Percentiles rank a stretch among this genome's conserved stretches.
Evolutionary conservation across 768 basidiomycete species (phyloP).

Genomic region (Pleurotus platypus): DNA sequence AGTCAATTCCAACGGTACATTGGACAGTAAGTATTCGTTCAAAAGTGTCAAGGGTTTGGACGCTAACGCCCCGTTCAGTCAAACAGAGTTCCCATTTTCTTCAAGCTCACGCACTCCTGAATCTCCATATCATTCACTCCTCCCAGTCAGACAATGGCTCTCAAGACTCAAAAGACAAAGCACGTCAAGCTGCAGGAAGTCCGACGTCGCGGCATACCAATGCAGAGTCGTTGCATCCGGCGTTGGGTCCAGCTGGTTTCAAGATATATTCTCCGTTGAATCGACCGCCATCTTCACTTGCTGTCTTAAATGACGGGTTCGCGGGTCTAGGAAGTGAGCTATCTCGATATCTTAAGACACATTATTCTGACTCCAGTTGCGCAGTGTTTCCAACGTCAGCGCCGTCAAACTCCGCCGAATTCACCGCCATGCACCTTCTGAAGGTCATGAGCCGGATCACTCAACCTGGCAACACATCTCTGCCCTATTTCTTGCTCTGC

Average conservation of each 20-base stretch:
- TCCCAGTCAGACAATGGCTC: slow-evolving; percentile 45
- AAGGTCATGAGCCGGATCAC: slow-evolving; percentile 80
- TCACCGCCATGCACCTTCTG: slow-evolving; percentile 75
- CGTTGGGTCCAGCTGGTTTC: slow-evolving; percentile 59
- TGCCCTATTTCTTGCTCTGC: slow-evolving; percentile 80
- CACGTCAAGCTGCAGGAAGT: slow-evolving; percentile 23
- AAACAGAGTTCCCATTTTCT: slow-evolving; percentile 81
- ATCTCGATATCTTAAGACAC: background rate
- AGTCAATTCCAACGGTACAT: slow-evolving; percentile 74
- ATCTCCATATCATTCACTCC: slow-evolving; percentile 85
- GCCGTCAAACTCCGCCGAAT: slow-evolving; percentile 59
- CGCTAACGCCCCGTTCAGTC: slow-evolving; percentile 36
- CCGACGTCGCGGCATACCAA: slow-evolving; percentile 24
- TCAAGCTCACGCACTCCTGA: slow-evolving; percentile 79
- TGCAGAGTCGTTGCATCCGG: slow-evolving; percentile 53
- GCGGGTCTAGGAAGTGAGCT: slow-evolving; percentile 2
- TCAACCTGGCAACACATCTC: slow-evolving; percentile 54
- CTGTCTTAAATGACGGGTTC: background rate
- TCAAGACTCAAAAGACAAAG: slow-evolving; percentile 24
- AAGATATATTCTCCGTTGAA: slow-evolving; percentile 50
- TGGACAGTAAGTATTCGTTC: slow-evolving; percentile 51
- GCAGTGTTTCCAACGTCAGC: slow-evolving; percentile 29
- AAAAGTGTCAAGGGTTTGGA: background rate
- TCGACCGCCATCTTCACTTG: slow-evolving; percentile 16
- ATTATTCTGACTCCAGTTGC: background rate